A percentile compares a stretch with the other conserved stretches of the same genome.
Conservation (phyloP, 345 rosid species). For the Rhizophora mangle region DNA sequence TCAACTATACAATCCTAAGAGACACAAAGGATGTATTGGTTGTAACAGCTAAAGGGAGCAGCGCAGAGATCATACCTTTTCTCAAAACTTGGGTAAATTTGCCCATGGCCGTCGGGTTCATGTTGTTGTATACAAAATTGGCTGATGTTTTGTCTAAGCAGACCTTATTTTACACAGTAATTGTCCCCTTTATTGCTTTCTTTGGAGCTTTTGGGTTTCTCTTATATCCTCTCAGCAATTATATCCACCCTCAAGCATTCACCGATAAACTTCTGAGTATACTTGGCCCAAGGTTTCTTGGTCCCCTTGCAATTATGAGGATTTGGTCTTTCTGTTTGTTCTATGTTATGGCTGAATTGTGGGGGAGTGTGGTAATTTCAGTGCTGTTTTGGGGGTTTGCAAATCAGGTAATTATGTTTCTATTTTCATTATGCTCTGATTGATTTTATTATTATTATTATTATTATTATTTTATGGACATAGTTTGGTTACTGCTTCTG, state of each 20-base stretch:
- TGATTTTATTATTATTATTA: not conserved
- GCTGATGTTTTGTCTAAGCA: slow-evolving; percentile 75
- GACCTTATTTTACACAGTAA: slow-evolving; percentile 82
- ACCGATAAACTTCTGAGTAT: slow-evolving; percentile 68
- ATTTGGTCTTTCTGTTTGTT: slow-evolving; percentile 97
- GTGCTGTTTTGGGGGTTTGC: slow-evolving; percentile 99
- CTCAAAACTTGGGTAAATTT: slow-evolving; percentile 97
- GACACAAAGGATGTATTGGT: slow-evolving; percentile 96
- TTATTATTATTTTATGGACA: not conserved
- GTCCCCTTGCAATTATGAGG: slow-evolving; percentile 93
- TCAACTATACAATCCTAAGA: slow-evolving; percentile 93
- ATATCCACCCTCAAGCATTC: slow-evolving; percentile 77
- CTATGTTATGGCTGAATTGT: slow-evolving; percentile 98
- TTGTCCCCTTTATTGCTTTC: slow-evolving; percentile 83
- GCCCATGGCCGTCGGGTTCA: slow-evolving; percentile 97
- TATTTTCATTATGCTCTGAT: slow-evolving; percentile 4
- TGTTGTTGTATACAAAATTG: slow-evolving; percentile 77
- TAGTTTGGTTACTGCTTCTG: not conserved
- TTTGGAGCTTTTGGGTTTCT: slow-evolving; percentile 94
- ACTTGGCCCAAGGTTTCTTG: slow-evolving; percentile 92
- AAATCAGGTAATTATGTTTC: slow-evolving; percentile 64
- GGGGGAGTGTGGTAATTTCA: slow-evolving; percentile 97
- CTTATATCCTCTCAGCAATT: slow-evolving; percentile 85
- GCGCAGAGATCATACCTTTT: slow-evolving; percentile 97
- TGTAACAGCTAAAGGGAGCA: slow-evolving; percentile 93